Conservation (phyloP, 208 protist genomes). For the Leishmania martiniquensis region DNA sequence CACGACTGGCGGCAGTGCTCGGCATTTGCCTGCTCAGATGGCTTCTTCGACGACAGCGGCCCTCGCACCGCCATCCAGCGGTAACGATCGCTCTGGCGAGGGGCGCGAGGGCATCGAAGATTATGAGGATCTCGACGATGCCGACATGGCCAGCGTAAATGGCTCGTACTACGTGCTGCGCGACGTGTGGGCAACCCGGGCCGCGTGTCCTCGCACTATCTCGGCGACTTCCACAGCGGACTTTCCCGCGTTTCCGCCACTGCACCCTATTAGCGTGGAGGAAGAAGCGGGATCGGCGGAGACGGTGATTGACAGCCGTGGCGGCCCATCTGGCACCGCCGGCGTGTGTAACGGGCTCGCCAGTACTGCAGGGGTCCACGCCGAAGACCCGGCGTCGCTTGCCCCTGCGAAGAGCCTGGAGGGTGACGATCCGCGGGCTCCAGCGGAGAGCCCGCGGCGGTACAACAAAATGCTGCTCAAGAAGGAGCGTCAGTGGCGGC, state of each 20-base stretch:
- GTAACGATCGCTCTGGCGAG: not conserved
- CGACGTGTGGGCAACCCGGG: conserved; percentile 28
- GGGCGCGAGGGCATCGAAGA: not conserved
- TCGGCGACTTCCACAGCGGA: not conserved
- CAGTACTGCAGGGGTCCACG: not conserved
- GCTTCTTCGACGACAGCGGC: not conserved
- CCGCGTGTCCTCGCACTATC: conserved; percentile 21
- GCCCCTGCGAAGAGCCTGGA: not conserved
- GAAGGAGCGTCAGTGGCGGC: conserved; percentile 39
- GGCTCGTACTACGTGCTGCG: conserved; percentile 5
- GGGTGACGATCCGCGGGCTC: not conserved
- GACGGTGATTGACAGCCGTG: not conserved
- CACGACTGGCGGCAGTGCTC: not conserved
- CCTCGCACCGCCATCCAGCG: no score
- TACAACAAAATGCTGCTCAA: conserved; percentile 74
- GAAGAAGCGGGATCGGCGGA: conserved; percentile 1
- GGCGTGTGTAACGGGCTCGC: not conserved
- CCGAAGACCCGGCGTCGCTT: no score
- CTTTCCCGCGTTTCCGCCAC: conserved; percentile 24
- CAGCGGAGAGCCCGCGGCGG: not conserved
- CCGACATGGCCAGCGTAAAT: not conserved
- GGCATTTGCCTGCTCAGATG: not conserved
- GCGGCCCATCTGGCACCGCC: not conserved
- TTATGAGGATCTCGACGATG: no score
- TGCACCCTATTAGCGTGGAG: conserved; percentile 27